Evolutionary conservation across 163 green algal genomes (phyloP).

Genomic region (Scenedesmus sp.): DNA sequence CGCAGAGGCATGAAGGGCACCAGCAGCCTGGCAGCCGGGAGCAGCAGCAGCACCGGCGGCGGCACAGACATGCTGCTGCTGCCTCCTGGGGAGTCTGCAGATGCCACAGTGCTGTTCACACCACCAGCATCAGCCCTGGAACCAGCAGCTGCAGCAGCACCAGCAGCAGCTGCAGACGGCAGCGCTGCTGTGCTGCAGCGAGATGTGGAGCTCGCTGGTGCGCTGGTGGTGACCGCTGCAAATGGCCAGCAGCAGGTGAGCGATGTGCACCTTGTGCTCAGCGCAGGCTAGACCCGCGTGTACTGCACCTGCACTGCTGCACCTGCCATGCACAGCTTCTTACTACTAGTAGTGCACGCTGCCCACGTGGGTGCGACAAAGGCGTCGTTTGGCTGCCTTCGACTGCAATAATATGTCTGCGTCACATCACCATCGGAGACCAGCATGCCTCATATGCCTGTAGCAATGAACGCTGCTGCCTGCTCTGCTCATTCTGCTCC

Average conservation of each 20-base stretch:
- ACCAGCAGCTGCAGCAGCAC: background rate
- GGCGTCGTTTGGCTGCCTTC: too few species aligned
- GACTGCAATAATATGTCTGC: too few species aligned
- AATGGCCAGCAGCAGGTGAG: constrained; percentile 34
- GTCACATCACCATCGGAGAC: too few species aligned
- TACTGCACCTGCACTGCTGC: too few species aligned
- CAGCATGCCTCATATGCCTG: too few species aligned
- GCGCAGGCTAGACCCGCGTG: too few species aligned
- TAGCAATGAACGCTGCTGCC: background rate
- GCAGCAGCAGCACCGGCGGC: constrained; percentile 32
- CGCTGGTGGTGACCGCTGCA: constrained; percentile 9
- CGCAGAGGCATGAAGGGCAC: constrained; percentile 31
- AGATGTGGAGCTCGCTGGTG: background rate
- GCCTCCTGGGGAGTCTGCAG: constrained; percentile 65
- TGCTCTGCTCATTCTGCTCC: background rate
- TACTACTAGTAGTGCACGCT: too few species aligned
- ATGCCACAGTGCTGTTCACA: constrained; percentile 61
- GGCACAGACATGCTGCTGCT: constrained; percentile 55
- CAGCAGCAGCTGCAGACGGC: background rate
- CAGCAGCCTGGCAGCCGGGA: constrained; percentile 4
- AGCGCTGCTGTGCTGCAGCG: background rate
- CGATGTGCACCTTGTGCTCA: too few species aligned
- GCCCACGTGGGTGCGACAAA: too few species aligned
- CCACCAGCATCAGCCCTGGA: background rate
- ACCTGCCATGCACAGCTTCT: too few species aligned